Conservation (phyloP, 768 basidiomycete species). For the Podaxis pistillaris region DNA sequence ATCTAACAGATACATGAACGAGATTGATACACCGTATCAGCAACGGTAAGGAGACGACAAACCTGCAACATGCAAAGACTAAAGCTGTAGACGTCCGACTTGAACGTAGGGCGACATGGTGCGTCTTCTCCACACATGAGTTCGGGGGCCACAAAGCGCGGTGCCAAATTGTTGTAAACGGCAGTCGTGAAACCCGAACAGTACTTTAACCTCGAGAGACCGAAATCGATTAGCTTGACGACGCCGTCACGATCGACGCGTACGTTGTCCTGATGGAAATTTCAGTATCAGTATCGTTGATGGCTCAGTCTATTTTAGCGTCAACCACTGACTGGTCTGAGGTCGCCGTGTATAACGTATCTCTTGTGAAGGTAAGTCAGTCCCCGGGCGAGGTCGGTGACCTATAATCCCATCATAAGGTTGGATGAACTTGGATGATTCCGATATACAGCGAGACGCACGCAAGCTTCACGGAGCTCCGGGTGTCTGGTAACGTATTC, state of each 20-base stretch:
- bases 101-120: not conserved
- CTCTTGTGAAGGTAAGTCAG: not conserved
- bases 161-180: not conserved
- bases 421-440: no score
- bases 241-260: not conserved
- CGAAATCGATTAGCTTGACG: constrained; percentile 12
- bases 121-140: not conserved
- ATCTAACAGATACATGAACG: not conserved
- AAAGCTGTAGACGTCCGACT: not conserved
- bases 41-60: not conserved
- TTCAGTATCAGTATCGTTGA: not conserved
- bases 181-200: constrained; percentile 5
- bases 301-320: no score
- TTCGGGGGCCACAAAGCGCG: not conserved
- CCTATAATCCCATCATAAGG: not conserved
- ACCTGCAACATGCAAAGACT: constrained; percentile 5
- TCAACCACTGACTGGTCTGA: not conserved
- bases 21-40: not conserved
- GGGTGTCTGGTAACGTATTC: not conserved
- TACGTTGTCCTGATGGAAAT: constrained; percentile 6
- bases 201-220: not conserved
- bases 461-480: not conserved
- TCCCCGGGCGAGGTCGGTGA: not conserved
- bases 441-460: not conserved
- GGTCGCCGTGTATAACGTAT: not conserved